These are phyloP conservation scores for Friedmanniomyces endolithicus DNA, from an alignment of 495 filamentous ascomycete species.

Conservation along the genomic window DNA sequence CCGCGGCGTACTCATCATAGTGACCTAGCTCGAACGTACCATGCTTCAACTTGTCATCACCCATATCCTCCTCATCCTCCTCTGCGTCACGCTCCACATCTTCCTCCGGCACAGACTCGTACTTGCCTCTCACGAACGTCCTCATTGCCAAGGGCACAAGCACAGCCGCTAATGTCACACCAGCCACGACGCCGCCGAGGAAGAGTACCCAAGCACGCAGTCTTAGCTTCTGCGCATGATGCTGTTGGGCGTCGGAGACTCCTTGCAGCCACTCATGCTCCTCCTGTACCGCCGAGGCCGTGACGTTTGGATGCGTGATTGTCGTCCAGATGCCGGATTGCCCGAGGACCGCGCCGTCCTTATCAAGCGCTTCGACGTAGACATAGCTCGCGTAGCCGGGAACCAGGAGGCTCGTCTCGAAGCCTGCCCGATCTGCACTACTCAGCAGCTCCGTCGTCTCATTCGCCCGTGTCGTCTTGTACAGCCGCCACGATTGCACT, in stretches of 20 bases:
- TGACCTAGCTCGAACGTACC: neutral
- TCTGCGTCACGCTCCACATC: neutral
- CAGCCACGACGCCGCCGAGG: neutral
- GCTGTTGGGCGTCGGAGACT: neutral
- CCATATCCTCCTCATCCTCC: neutral
- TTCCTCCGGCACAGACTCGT: neutral
- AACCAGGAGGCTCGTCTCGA: constrained; percentile 3
- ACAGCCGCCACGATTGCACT: constrained; percentile 7
- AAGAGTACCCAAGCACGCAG: neutral
- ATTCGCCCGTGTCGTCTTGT: neutral
- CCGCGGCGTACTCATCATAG: neutral
- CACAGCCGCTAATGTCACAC: neutral
- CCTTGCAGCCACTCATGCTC: constrained; percentile 1
- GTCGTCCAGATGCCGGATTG: neutral
- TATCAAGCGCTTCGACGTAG: constrained; percentile 7
- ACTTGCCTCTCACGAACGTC: neutral
- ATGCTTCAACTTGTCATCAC: neutral
- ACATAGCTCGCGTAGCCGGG: constrained; percentile 1
- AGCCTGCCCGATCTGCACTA: neutral
- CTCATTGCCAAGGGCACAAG: neutral
- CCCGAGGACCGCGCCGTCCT: neutral
- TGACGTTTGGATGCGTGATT: neutral
- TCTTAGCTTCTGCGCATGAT: neutral
- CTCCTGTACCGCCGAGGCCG: neutral
- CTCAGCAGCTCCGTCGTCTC: neutral